Conservation (phyloP, 1,284 basidiomycete genomes). For the Ganoderma lucidum region DNA sequence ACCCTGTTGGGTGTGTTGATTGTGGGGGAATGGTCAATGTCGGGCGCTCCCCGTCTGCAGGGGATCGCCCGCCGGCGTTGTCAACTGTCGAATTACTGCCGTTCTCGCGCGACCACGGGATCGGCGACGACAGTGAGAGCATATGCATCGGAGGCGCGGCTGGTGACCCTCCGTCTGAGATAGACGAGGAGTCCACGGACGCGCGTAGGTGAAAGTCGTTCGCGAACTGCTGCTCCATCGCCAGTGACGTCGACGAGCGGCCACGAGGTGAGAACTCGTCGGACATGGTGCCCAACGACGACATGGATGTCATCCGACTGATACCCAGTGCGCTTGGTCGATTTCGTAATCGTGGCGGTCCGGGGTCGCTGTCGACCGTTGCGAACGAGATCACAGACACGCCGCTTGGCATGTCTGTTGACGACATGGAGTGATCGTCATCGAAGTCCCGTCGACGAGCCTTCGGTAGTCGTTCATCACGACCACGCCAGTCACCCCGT, state of each 20-base stretch:
- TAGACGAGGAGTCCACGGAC: slow-evolving; percentile 68
- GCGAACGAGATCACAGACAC: slow-evolving; percentile 81
- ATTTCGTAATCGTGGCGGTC: slow-evolving; percentile 71
- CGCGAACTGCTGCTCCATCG: slow-evolving; percentile 81
- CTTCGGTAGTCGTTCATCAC: slow-evolving; percentile 73
- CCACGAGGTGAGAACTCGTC: slow-evolving; percentile 79
- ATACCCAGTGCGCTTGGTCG: slow-evolving; percentile 68
- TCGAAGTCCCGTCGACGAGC: slow-evolving; percentile 85
- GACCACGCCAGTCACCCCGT: slow-evolving; percentile 56
- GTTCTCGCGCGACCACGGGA: slow-evolving; percentile 44
- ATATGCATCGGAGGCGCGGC: slow-evolving; percentile 72
- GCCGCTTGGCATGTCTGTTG: slow-evolving; percentile 81
- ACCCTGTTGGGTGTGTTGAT: slow-evolving; percentile 48
- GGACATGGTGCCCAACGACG: slow-evolving; percentile 73
- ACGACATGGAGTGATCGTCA: slow-evolving; percentile 91
- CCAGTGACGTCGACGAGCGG: slow-evolving; percentile 84
- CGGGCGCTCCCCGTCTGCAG: slow-evolving; percentile 39
- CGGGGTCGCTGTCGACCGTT: slow-evolving; percentile 85
- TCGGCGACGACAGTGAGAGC: slow-evolving; percentile 71
- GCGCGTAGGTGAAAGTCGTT: slow-evolving; percentile 81
- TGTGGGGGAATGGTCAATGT: slow-evolving; percentile 57
- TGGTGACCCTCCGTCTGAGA: slow-evolving; percentile 68
- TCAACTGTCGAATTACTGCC: slow-evolving; percentile 39
- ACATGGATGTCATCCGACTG: slow-evolving; percentile 78
- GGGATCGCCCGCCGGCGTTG: slow-evolving; percentile 30